phyloP scores from a whole-genome alignment of 2,329 filamentous ascomycete genomes.

The Amylocarpus encephaloides region DNA sequence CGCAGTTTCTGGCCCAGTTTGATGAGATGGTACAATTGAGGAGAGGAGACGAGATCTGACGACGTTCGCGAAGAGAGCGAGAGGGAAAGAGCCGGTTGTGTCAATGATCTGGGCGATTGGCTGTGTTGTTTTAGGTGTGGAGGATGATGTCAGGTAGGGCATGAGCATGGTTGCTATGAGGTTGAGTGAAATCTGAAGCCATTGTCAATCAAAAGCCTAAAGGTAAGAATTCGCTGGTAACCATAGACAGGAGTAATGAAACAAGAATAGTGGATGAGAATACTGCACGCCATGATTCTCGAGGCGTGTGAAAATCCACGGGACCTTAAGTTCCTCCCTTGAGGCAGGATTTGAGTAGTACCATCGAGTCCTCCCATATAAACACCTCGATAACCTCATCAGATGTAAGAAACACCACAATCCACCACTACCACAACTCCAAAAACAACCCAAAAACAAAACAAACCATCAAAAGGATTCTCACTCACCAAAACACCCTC shows the following conservation, averaged over 20 bases:
- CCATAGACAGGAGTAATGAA: background rate
- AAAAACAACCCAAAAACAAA: background rate
- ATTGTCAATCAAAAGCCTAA: background rate
- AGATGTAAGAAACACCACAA: background rate
- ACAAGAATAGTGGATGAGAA: background rate
- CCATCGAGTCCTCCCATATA: too few relatives aligned
- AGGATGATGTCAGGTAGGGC: conserved; percentile 1
- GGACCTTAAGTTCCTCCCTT: too few relatives aligned
- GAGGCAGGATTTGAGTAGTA: too few relatives aligned
- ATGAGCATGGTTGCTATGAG: conserved; percentile 23
- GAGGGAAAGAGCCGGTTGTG: conserved; percentile 27
- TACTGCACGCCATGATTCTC: too few relatives aligned
- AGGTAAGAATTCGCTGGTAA: background rate
- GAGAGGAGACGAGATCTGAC: conserved; percentile 17
- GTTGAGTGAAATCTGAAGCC: conserved; percentile 24
- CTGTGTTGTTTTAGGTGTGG: background rate
- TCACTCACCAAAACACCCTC: conserved; percentile 27
- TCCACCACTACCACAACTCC: background rate
- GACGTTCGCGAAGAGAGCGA: conserved; percentile 24
- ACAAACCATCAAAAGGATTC: background rate
- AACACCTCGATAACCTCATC: too few relatives aligned
- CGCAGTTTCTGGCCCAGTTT: background rate
- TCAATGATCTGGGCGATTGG: conserved; percentile 26
- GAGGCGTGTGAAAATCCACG: too few relatives aligned
- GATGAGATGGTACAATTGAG: background rate